phyloP scores from a whole-genome alignment of 192 early-diverging fungal species.

The Haplosporangium gracile region DNA sequence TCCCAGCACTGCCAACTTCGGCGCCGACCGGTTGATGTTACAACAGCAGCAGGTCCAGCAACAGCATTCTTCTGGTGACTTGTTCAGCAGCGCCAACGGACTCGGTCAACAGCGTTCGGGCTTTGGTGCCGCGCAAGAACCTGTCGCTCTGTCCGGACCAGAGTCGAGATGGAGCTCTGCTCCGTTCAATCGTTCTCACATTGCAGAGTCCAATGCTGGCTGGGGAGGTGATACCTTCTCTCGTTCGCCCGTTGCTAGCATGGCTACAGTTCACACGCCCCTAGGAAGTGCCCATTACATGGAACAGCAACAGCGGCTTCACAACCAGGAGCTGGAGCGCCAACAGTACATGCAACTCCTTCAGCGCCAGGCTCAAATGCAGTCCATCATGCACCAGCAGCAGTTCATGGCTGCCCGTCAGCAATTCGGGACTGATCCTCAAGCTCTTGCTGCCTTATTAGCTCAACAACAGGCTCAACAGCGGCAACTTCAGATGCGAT shows the following conservation, averaged over 20 bases:
- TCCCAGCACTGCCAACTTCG: conserved; percentile 42
- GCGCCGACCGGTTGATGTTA: conserved; percentile 39
- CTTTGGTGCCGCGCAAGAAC: conserved; percentile 17
- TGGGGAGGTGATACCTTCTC: conserved; percentile 46
- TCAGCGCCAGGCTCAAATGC: conserved; percentile 51
- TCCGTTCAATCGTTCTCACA: conserved; percentile 14
- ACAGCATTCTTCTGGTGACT: conserved; percentile 43
- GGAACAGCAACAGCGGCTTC: conserved; percentile 43
- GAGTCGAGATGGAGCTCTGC: conserved; percentile 41
- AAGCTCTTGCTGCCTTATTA: conserved; percentile 33
- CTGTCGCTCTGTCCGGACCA: conserved; percentile 7
- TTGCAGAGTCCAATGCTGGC: conserved; percentile 16
- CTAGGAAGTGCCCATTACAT: conserved; percentile 35
- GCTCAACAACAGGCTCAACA: conserved; percentile 51
- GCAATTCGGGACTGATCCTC: conserved; percentile 52
- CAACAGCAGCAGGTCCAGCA: conserved; percentile 43
- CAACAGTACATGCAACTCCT: conserved; percentile 52
- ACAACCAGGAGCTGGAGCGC: conserved; percentile 58
- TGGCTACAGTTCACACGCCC: conserved; percentile 37
- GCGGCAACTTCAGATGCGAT: conserved; percentile 49
- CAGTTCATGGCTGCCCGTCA: conserved; percentile 53
- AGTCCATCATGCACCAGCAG: conserved; percentile 53
- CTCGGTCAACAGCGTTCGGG: conserved; percentile 39
- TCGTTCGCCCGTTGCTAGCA: conserved; percentile 19
- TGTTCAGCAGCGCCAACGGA: conserved; percentile 38